Evolutionary conservation across 306 rosid species (phyloP).

Genomic region (Dalbergia oliveri): DNA sequence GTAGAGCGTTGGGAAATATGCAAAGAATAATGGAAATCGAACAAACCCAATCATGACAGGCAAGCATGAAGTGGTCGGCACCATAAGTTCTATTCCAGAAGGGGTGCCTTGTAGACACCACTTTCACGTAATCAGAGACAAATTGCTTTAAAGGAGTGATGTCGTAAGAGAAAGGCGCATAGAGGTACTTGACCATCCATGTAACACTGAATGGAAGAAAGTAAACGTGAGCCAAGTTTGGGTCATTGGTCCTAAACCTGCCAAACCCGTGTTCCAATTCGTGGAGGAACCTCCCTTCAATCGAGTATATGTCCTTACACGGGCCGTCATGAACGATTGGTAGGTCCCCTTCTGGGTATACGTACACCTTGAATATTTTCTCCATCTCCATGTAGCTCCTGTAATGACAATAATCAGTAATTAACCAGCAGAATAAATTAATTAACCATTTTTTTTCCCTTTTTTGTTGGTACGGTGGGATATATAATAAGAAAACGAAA

Average conservation of each 20-base stretch:
- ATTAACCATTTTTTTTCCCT: neutral
- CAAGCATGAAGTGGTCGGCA: conserved; percentile 92
- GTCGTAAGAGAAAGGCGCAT: conserved; percentile 53
- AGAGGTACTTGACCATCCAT: conserved; percentile 90
- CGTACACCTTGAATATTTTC: conserved; percentile 76
- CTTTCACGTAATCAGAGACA: conserved; percentile 74
- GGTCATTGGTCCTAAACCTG: conserved; percentile 66
- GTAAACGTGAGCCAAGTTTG: conserved; percentile 68
- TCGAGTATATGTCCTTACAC: conserved; percentile 83
- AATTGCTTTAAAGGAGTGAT: conserved; percentile 59
- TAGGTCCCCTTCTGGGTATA: conserved; percentile 78
- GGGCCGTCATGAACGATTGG: conserved; percentile 86
- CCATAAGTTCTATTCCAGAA: conserved; percentile 88
- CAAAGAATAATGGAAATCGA: neutral
- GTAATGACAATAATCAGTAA: conserved; percentile 13
- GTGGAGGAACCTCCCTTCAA: conserved; percentile 87
- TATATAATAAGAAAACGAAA: no score
- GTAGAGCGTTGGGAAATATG: no score
- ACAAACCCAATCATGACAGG: conserved; percentile 94
- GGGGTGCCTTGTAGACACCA: conserved; percentile 68
- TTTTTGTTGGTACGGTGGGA: no score
- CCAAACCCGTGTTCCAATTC: conserved; percentile 72
- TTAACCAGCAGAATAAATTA: neutral
- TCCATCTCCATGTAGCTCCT: conserved; percentile 94
- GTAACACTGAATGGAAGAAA: conserved; percentile 91